A percentile compares a stretch with the other conserved stretches of the same genome.
These are phyloP conservation scores for Tulasnella sp. DNA, from an alignment of 768 basidiomycete genomes.

Conservation along the genomic window DNA sequence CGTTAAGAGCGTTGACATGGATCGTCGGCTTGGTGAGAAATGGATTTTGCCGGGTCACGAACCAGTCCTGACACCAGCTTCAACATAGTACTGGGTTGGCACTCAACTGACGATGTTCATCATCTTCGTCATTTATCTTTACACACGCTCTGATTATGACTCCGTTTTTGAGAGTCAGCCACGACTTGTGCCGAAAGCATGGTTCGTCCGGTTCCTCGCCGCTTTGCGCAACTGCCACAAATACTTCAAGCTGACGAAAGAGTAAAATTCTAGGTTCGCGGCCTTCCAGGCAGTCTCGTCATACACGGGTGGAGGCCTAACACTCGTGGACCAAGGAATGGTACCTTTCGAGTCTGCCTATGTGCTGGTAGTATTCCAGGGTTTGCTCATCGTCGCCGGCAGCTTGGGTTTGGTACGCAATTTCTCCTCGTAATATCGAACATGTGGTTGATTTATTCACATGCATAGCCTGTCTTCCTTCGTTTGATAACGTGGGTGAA, in stretches of 20 bases:
- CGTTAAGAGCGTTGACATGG: constrained; percentile 72
- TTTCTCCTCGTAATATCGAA: not conserved
- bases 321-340: constrained; percentile 59
- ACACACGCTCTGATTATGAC: constrained; percentile 48
- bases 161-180: constrained; percentile 51
- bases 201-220: not conserved
- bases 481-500: not conserved
- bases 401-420: constrained; percentile 2
- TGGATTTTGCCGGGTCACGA: not conserved
- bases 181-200: constrained; percentile 43
- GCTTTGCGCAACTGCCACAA: not conserved
- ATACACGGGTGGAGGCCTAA: constrained; percentile 83
- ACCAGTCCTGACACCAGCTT: not conserved
- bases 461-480: constrained; percentile 4
- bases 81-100: constrained; percentile 66
- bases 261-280: constrained; percentile 55
- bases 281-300: constrained; percentile 78
- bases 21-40: constrained; percentile 65
- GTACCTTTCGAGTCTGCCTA: constrained; percentile 5
- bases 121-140: constrained; percentile 78
- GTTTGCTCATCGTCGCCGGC: constrained; percentile 13
- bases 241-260: not conserved
- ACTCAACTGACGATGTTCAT: constrained; percentile 61
- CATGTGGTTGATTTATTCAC: not conserved
- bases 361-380: constrained; percentile 5